phyloP scores from a whole-genome alignment of 257 asterid genomes.

The Solanum pennellii region DNA sequence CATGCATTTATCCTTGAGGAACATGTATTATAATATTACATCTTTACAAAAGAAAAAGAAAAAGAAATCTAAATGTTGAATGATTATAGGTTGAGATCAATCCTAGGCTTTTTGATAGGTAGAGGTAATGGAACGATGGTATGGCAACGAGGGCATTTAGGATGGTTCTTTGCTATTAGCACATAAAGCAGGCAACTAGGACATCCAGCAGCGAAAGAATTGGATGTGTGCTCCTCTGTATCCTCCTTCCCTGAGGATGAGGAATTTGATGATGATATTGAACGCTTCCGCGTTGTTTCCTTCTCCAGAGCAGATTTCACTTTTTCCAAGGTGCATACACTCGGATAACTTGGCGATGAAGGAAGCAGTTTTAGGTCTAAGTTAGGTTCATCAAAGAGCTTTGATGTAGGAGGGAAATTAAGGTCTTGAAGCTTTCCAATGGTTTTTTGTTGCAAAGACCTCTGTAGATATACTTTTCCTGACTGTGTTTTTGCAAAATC shows the following conservation, averaged over 20 bases:
- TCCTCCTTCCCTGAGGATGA: constrained; percentile 54
- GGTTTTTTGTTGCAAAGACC: too few species aligned
- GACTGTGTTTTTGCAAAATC: too few species aligned
- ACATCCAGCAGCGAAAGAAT: constrained; percentile 66
- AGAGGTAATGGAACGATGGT: constrained; percentile 38
- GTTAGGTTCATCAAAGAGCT: constrained; percentile 35
- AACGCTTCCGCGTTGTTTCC: constrained; percentile 47
- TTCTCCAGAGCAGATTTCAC: constrained; percentile 77
- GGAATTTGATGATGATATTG: constrained; percentile 51
- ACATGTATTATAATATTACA: not conserved
- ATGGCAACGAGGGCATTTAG: constrained; percentile 68
- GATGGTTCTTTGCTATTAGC: constrained; percentile 36
- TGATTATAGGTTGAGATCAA: constrained; percentile 62
- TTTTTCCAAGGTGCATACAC: constrained; percentile 86
- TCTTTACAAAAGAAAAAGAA: constrained; percentile 31
- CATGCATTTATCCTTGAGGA: not conserved
- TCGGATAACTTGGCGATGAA: constrained; percentile 26
- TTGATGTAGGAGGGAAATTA: constrained; percentile 56
- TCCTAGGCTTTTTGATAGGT: constrained; percentile 50
- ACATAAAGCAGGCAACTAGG: constrained; percentile 66
- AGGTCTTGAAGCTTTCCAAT: constrained; percentile 54
- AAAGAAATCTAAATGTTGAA: not conserved
- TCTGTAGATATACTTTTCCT: too few species aligned
- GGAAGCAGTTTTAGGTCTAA: constrained; percentile 53
- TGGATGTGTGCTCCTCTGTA: constrained; percentile 28